Evolutionary conservation across 2,329 filamentous ascomycete genomes (phyloP), one percentile per base, ranked within the genome.

Genomic region (Pseudogymnoascus sp.): DNA sequence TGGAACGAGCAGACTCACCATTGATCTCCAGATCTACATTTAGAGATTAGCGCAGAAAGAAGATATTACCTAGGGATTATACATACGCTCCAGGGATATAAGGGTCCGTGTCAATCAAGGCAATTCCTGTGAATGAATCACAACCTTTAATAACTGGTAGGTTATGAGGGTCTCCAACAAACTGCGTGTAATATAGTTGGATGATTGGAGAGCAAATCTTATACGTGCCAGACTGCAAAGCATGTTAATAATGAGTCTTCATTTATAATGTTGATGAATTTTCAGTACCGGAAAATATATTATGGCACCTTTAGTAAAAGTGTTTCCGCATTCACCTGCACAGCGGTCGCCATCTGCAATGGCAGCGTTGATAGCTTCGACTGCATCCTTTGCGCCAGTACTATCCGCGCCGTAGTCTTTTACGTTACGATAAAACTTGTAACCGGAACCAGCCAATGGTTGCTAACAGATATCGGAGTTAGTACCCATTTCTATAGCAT

Each of bases 101-200:
- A 0, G 90, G 91, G 70, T 97, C 86, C 2, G 89, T 81, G 72
- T 97, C 92, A 65, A 97, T 88, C 57, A 97, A 83, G 37, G 88
- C 92, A 78, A 96, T 92, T 59, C 92, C 93, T 2, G 78, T 67
- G 70, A 97, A 97, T 68, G 78, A 77, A 35, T 85, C 70, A 0
- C 83, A 73, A 2, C 88, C 88, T 76, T 92, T 90, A 73, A 96
- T 78, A 0, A 86, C 86, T 0, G 93, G 91, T 6, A 87, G 74
- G 64, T 63, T 58, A 25, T 7, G 22, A 7, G 59, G 4, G 35
- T 60, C 30, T 4, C 59, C 59, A 47, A 60, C 20, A 25, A 60
- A 35, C 35, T 60, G 59, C 39, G 59, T 60, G 18, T 58, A 60
- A 47, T 57, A 60, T 9, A 28, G 18, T 9, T 60, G 20, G 33